Conservation (phyloP, 495 filamentous ascomycete genomes). For the Podospora anserina region DNA sequence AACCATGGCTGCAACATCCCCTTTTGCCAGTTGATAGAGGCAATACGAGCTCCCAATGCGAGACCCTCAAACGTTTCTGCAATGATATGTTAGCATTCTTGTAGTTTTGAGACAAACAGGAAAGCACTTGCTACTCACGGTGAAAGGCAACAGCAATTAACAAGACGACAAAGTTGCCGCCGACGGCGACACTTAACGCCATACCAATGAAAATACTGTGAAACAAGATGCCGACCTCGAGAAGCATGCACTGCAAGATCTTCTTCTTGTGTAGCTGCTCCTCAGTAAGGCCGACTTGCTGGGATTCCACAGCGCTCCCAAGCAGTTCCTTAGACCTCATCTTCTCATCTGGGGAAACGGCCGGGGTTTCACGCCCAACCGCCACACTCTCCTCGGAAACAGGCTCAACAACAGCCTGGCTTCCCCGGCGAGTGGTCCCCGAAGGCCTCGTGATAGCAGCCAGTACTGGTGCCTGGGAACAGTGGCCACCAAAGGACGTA, state of each 20-base stretch:
- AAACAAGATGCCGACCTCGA: constrained; percentile 82
- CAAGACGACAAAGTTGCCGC: constrained; percentile 71
- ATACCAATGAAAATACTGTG: constrained; percentile 87
- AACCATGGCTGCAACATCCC: constrained; percentile 69
- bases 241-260: constrained; percentile 72
- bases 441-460: constrained; percentile 18
- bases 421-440: constrained; percentile 14
- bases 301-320: constrained; percentile 22
- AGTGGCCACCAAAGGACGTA: constrained; percentile 15
- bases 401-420: not conserved
- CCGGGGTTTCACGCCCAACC: constrained; percentile 6
- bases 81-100: not conserved
- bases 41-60: constrained; percentile 70
- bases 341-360: constrained; percentile 19
- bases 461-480: constrained; percentile 16
- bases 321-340: constrained; percentile 31
- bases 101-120: not conserved
- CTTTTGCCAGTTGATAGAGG: constrained; percentile 55
- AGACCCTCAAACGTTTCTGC: constrained; percentile 66
- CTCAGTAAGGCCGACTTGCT: constrained; percentile 26
- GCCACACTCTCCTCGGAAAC: not conserved
- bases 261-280: constrained; percentile 54
- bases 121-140: constrained; percentile 31
- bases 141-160: constrained; percentile 81
- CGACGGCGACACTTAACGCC: constrained; percentile 74